Conservation (phyloP, 2,329 filamentous ascomycete genomes). For the Ceratocystis harringtonii region DNA sequence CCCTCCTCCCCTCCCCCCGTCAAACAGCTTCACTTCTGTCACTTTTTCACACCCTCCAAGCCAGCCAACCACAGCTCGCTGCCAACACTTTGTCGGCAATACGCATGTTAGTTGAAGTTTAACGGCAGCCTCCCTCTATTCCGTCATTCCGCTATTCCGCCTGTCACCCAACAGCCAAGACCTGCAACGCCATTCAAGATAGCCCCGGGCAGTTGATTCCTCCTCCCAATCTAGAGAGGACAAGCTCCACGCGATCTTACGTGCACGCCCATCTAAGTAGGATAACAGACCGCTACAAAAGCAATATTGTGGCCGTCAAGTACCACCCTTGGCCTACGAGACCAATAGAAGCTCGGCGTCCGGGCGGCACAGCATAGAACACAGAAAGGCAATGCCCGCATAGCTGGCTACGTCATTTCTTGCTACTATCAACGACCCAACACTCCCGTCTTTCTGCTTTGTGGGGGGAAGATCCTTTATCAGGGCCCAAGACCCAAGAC, state of each 20-base stretch:
- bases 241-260: neutral
- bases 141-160: neutral
- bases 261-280: neutral
- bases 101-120: too few species aligned
- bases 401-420: neutral
- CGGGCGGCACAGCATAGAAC: neutral
- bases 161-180: neutral
- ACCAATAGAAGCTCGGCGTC: neutral
- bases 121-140: neutral
- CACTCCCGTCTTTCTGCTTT: neutral
- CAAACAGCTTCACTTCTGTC: neutral
- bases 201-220: neutral
- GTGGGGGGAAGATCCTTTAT: neutral
- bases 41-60: neutral
- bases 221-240: neutral
- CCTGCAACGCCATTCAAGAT: neutral
- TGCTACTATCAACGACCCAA: neutral
- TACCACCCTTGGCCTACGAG: neutral
- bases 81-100: neutral
- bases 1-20: neutral
- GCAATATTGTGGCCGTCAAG: neutral
- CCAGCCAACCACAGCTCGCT: neutral
- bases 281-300: neutral
- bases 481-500: neutral
- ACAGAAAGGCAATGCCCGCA: neutral